Conservation (phyloP, 116 monocot genomes). For the Posidonia oceanica region DNA sequence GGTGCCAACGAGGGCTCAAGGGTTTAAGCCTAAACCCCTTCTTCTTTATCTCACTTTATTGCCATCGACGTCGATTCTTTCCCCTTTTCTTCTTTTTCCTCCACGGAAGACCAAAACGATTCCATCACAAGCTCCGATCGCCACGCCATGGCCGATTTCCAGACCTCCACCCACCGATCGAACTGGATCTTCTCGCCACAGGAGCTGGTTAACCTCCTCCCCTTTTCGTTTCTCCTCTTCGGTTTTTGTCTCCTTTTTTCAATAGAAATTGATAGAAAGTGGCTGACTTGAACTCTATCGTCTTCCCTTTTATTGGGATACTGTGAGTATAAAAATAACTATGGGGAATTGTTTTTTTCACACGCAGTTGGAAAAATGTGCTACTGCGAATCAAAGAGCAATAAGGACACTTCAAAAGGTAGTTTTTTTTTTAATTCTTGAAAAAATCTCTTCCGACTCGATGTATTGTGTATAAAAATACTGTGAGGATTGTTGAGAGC, state of each 20-base stretch:
- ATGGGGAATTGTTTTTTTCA: not conserved
- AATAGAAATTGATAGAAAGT: not conserved
- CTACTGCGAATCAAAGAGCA: conserved; percentile 56
- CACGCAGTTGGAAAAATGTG: conserved; percentile 46
- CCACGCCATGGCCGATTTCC: conserved; percentile 64
- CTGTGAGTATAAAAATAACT: not conserved
- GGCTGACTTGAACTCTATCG: not conserved
- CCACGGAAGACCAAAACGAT: too few species aligned
- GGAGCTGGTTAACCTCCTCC: conserved; percentile 42
- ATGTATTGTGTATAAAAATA: not conserved
- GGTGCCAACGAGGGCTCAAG: too few species aligned
- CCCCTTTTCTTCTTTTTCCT: too few species aligned
- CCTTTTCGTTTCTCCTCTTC: not conserved
- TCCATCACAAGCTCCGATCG: too few species aligned
- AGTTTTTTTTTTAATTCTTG: not conserved
- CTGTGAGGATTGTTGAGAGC: not conserved
- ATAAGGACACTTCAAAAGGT: conserved; percentile 64
- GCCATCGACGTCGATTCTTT: too few species aligned
- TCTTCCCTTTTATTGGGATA: not conserved
- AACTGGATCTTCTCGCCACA: conserved; percentile 72
- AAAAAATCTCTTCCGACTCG: not conserved
- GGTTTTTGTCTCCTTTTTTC: not conserved
- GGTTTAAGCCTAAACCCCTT: too few species aligned
- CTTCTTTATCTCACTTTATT: too few species aligned
- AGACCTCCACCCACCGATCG: conserved; percentile 69